Conservation (phyloP, 2,329 filamentous ascomycete species). For the Didymella sp. region DNA sequence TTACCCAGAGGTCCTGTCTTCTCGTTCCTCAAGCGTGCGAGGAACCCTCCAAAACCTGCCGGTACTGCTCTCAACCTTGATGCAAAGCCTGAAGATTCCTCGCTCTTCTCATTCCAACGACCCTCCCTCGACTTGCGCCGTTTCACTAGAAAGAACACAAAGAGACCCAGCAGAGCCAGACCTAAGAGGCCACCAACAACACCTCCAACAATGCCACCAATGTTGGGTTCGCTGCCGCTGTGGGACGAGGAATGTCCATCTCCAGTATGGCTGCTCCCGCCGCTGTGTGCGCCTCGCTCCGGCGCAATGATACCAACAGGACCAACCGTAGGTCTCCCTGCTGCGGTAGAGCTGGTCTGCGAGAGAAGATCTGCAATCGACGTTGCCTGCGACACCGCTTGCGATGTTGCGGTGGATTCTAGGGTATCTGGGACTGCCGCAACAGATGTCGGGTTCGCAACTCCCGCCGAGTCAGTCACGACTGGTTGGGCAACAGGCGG, state of each 20-base stretch:
- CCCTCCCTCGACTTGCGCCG: constrained; percentile 38
- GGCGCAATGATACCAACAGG: constrained; percentile 42
- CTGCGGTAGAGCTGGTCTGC: constrained; percentile 26
- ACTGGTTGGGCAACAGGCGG: constrained; percentile 14
- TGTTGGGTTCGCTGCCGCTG: constrained; percentile 20
- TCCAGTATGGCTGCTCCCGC: constrained; percentile 27
- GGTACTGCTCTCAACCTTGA: constrained; percentile 34
- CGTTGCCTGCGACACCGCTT: constrained; percentile 18
- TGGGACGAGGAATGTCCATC: constrained; percentile 8
- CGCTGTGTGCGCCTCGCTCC: constrained; percentile 26
- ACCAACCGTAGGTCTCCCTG: constrained; percentile 29
- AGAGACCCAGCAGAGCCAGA: constrained; percentile 39
- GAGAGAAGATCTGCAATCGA: constrained; percentile 23
- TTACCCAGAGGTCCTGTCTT: constrained; percentile 37
- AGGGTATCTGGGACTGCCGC: constrained; percentile 23
- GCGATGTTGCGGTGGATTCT: constrained; percentile 20
- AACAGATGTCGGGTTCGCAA: constrained; percentile 16
- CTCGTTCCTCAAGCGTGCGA: constrained; percentile 40
- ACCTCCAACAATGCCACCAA: constrained; percentile 45
- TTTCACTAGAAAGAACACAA: constrained; percentile 46
- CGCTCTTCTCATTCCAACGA: constrained; percentile 30
- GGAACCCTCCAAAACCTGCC: constrained; percentile 28
- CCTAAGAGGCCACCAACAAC: constrained; percentile 46
- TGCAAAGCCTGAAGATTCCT: constrained; percentile 17
- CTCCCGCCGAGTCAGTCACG: constrained; percentile 5